Conservation (phyloP, 306 rosid genomes). For the Castanea crenata region DNA sequence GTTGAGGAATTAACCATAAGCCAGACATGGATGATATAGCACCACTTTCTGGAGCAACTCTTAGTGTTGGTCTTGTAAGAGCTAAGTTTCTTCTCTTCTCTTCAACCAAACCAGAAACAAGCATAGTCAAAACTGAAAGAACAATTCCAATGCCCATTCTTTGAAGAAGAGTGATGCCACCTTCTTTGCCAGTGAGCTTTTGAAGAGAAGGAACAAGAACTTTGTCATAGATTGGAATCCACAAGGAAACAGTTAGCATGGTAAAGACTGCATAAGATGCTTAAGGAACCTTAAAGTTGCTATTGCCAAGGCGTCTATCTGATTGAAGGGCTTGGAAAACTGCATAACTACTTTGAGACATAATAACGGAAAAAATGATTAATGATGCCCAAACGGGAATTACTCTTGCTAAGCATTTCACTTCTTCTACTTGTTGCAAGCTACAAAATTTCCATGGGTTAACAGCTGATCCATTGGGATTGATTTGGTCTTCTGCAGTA, state of each 20-base stretch:
- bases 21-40: constrained; percentile 36
- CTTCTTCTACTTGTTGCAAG: constrained; percentile 41
- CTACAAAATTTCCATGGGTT: constrained; percentile 39
- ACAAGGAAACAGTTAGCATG: constrained; percentile 30
- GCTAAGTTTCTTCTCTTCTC: constrained; percentile 21
- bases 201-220: constrained; percentile 22
- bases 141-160: constrained; percentile 38
- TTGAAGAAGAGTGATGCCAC: constrained; percentile 38
- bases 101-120: constrained; percentile 35
- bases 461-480: constrained; percentile 27
- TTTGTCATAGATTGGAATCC: constrained; percentile 39
- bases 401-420: constrained; percentile 32
- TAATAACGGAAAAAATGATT: constrained; percentile 34
- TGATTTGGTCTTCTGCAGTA: constrained; percentile 22
- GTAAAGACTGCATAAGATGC: constrained; percentile 23
- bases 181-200: constrained; percentile 29
- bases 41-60: constrained; percentile 15
- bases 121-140: constrained; percentile 18
- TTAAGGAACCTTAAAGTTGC: constrained; percentile 27
- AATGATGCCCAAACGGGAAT: constrained; percentile 49
- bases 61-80: constrained; percentile 13
- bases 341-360: constrained; percentile 31
- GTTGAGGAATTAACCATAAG: constrained; percentile 43
- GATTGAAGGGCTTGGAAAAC: constrained; percentile 53
- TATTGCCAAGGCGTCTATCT: constrained; percentile 20